phyloP scores from a whole-genome alignment of 1,284 basidiomycete species.

The Ustilago bromivora region DNA sequence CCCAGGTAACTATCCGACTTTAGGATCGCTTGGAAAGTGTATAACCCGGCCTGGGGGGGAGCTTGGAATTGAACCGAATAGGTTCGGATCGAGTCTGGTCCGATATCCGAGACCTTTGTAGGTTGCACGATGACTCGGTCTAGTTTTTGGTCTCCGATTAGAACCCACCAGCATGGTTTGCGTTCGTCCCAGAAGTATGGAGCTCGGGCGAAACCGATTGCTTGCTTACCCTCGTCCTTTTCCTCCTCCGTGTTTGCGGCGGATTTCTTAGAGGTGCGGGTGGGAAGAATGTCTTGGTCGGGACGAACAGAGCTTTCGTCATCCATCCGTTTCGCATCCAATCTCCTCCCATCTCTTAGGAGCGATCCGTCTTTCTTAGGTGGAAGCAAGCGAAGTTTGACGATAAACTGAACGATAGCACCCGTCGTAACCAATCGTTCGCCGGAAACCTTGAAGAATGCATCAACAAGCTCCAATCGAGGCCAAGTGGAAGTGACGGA shows the following conservation, averaged over 20 bases:
- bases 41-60: slow-evolving; percentile 83
- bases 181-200: slow-evolving; percentile 78
- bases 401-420: slow-evolving; percentile 86
- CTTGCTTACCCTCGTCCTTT: slow-evolving; percentile 71
- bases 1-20: slow-evolving; percentile 89
- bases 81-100: slow-evolving; percentile 78
- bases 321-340: slow-evolving; percentile 69
- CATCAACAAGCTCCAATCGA: slow-evolving; percentile 83
- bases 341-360: slow-evolving; percentile 52
- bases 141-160: slow-evolving; percentile 89
- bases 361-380: slow-evolving; percentile 70
- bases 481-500: slow-evolving; percentile 82
- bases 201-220: slow-evolving; percentile 82
- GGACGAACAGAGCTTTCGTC: slow-evolving; percentile 65
- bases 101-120: slow-evolving; percentile 77
- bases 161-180: slow-evolving; percentile 70
- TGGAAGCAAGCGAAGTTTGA: slow-evolving; percentile 81
- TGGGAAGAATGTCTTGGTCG: slow-evolving; percentile 48
- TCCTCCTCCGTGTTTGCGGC: slow-evolving; percentile 7
- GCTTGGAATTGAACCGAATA: slow-evolving; percentile 96
- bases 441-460: slow-evolving; percentile 85
- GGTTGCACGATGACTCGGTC: slow-evolving; percentile 92
- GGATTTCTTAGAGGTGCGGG: slow-evolving; percentile 10
- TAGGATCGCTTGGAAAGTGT: slow-evolving; percentile 89
- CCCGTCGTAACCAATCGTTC: slow-evolving; percentile 89